Evolutionary conservation across 2,329 filamentous ascomycete genomes (phyloP), one percentile per base, ranked within the genome.

Genomic region (Aspergillus pseudonomiae): DNA sequence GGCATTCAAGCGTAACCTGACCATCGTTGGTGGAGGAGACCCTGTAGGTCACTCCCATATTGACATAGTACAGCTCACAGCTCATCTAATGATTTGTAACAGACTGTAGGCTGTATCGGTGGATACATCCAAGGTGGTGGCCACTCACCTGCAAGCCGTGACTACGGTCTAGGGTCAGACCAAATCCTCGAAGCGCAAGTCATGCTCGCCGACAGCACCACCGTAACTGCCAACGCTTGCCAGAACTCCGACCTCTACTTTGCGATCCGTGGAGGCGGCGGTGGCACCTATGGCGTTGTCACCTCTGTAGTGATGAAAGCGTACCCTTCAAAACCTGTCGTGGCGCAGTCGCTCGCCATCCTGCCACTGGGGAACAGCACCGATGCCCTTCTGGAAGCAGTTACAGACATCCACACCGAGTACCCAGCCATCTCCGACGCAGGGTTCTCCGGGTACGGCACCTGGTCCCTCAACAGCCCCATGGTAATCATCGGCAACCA

Each of bases 81-180:
- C n/a, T 7, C 11, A 14, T 12, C 53, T 50, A 54, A 58, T 9
- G 16, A 4, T 34, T 24, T 26, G 55, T 7, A 57, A 32, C 43
- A 65, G 46, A 70, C 66, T 24, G 70, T 64, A 21, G 73, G 72
- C 6, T 60, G 65, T 16, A 67, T 67, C 46, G 78, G 78, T 6
- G 80, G 80, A 1, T 82, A 77, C 71, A 68, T 73, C 0, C 74
- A 77, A 32, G 79, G 81, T 4, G 81, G 79, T 24, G 81, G 81
- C 12, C 81, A 83, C 55, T 75, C 75, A 2, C 76, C 78, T 1
- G 72, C 76, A 10, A 74, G 76, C 12, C 73, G 71, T 46, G 71
- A 77, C 34, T 82, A 80, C 61, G 81, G 81, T 3, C 72, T 83
- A 14, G 80, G 74, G 1, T 77, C 79, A 0, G 82, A 84, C 65